phyloP scores from a whole-genome alignment of 176 grass and related monocot genomes.

The Zea mays region Zm-B73-REFERENCE-NAM-5.0 NC_050104.1:33085001-33085500 shows the following conservation, averaged over 20 bases:
- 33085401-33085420: background rate
- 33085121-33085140: too few relatives aligned
- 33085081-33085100: background rate
- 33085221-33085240: background rate
- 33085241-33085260: background rate
- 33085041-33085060: background rate
- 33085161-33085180: background rate
- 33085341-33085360: background rate
- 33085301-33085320: background rate
- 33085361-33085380: background rate
- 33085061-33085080: background rate
- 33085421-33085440: background rate
- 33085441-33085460: background rate
- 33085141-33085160: background rate
- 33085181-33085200: background rate
- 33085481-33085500: background rate
- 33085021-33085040: constrained; percentile 24
- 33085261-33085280: too few relatives aligned
- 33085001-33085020: background rate
- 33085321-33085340: background rate
- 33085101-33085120: too few relatives aligned
- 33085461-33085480: background rate
- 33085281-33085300: background rate
- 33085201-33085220: too few relatives aligned
- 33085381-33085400: background rate